Conservation (phyloP, 768 basidiomycete species). For the Pulveroboletus sp. region DNA sequence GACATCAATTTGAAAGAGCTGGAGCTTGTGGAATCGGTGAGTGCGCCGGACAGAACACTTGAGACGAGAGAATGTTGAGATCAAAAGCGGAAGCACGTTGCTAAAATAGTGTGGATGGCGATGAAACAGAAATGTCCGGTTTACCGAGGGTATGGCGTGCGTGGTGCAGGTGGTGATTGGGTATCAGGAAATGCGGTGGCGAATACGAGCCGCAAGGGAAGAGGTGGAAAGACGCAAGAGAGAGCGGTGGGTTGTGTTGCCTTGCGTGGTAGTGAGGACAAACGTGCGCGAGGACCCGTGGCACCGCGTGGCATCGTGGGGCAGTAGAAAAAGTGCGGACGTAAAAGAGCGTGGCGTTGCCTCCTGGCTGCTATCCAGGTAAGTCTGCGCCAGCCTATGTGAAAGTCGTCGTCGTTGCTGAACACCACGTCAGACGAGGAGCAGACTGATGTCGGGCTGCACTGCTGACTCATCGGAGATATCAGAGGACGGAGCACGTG, state of each 20-base stretch:
- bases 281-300: constrained; percentile 37
- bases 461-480: constrained; percentile 32
- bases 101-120: neutral
- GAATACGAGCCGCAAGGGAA: constrained; percentile 8
- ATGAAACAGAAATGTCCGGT: constrained; percentile 7
- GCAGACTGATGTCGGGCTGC: neutral
- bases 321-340: constrained; percentile 25
- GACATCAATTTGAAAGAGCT: constrained; percentile 23
- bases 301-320: constrained; percentile 26
- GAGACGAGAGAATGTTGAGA: neutral
- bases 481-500: constrained; percentile 32
- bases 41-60: neutral
- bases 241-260: neutral
- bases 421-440: constrained; percentile 7
- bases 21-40: constrained; percentile 10
- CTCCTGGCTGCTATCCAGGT: constrained; percentile 19
- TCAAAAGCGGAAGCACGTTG: constrained; percentile 17
- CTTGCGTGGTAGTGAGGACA: constrained; percentile 22
- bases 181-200: constrained; percentile 10
- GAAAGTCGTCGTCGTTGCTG: constrained; percentile 9
- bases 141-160: constrained; percentile 20
- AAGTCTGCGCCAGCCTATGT: constrained; percentile 3
- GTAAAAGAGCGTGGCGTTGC: constrained; percentile 6
- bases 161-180: constrained; percentile 27
- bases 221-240: constrained; percentile 2